Percentiles rank a stretch among this genome's conserved stretches.
Conservation (phyloP, 2,329 filamentous ascomycete species). For the Metarhizium anisopliae region DNA sequence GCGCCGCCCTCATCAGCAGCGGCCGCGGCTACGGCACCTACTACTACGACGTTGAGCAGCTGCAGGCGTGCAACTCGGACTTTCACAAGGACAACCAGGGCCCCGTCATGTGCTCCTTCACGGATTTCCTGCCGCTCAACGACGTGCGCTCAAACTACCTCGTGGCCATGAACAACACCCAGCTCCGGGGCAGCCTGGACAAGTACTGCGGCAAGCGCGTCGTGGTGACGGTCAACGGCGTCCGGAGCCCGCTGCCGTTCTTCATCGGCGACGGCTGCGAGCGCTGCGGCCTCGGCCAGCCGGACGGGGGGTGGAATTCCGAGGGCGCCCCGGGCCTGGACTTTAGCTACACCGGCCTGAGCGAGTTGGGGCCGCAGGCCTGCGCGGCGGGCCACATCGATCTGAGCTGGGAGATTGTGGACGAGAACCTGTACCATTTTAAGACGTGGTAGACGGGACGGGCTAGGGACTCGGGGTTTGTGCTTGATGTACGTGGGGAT, state of each 20-base stretch:
- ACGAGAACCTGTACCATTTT: slow-evolving; percentile 11
- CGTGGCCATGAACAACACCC: slow-evolving; percentile 11
- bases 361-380: slow-evolving; percentile 6
- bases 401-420: slow-evolving; percentile 9
- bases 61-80: background rate
- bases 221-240: slow-evolving; percentile 10
- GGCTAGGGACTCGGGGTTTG: too few relatives aligned
- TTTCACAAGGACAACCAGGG: too few relatives aligned
- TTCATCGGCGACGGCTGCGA: slow-evolving; percentile 8
- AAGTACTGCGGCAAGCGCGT: slow-evolving; percentile 11
- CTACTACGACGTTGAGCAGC: slow-evolving; percentile 8
- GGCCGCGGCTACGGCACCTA: slow-evolving; percentile 8
- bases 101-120: too few relatives aligned
- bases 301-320: slow-evolving; percentile 6
- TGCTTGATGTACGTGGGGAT: too few relatives aligned
- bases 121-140: too few relatives aligned
- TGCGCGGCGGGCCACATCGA: slow-evolving; percentile 10
- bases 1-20: background rate
- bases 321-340: background rate
- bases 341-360: slow-evolving; percentile 7
- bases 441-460: background rate
- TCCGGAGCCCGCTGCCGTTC: background rate
- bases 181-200: slow-evolving; percentile 5
- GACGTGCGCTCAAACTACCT: slow-evolving; percentile 8
- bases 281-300: slow-evolving; percentile 3